A percentile compares a stretch with the other conserved stretches of the same genome.
Evolutionary conservation across 176 grass and related monocot species (phyloP).

Genomic region (Stipa capillata): DNA sequence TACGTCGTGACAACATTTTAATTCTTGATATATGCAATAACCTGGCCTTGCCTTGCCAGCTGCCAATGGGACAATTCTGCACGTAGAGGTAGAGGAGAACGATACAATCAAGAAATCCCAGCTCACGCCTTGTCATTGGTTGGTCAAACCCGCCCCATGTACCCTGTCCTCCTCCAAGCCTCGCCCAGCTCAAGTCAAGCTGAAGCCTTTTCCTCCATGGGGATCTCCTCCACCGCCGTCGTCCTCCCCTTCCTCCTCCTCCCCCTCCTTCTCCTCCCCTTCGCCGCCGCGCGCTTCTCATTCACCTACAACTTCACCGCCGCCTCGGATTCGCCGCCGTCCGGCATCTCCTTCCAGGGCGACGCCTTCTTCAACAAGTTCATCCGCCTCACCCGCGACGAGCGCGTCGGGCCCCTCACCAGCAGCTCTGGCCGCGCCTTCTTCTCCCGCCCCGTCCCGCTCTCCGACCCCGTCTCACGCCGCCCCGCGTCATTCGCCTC

Average conservation of each 20-base stretch:
- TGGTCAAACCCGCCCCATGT: neutral
- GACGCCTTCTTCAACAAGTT: slow-evolving; percentile 79
- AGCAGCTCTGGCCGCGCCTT: slow-evolving; percentile 56
- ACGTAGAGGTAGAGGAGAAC: neutral
- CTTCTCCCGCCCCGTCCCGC: slow-evolving; percentile 39
- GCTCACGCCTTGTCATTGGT: neutral
- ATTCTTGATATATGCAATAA: too few relatives aligned
- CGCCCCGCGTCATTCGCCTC: slow-evolving; percentile 49
- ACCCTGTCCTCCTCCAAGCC: neutral
- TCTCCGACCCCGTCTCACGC: slow-evolving; percentile 43
- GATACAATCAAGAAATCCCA: neutral
- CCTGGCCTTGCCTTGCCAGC: too few relatives aligned
- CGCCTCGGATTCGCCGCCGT: slow-evolving; percentile 26
- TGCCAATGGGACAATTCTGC: neutral
- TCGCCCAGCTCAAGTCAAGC: neutral
- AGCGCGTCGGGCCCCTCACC: slow-evolving; percentile 47
- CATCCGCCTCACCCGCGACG: slow-evolving; percentile 58
- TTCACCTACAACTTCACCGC: slow-evolving; percentile 70
- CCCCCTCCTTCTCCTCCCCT: neutral
- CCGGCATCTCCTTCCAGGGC: slow-evolving; percentile 65
- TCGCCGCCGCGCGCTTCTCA: slow-evolving; percentile 31
- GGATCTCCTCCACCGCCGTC: slow-evolving; percentile 15
- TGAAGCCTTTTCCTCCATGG: neutral
- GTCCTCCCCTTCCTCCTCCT: too few relatives aligned
- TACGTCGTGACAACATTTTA: neutral